phyloP scores from a whole-genome alignment of 169 alveolate genomes.

The Plasmodium vinckei region DNA sequence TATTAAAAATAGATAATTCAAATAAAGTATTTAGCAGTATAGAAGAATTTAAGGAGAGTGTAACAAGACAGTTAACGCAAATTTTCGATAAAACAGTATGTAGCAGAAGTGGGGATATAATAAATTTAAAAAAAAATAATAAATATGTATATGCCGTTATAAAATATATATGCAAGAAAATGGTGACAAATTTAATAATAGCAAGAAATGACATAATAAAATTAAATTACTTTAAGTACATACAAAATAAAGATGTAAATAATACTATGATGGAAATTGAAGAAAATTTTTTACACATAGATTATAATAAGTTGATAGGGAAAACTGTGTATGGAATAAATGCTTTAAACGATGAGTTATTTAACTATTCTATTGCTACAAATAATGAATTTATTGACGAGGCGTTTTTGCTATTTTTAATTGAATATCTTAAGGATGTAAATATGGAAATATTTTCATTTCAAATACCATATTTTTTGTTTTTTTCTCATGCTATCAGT shows the following conservation, averaged over 20 bases:
- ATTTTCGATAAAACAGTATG: no score
- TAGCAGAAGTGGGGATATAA: not conserved
- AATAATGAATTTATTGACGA: conserved; percentile 35
- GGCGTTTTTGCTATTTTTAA: conserved; percentile 19
- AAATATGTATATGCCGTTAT: conserved; percentile 17
- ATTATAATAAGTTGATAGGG: not conserved
- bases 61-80: no score
- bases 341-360: conserved; percentile 23
- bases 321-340: conserved; percentile 14
- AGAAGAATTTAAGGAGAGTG: no score
- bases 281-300: conserved; percentile 18
- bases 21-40: no score
- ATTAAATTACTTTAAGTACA: conserved; percentile 41
- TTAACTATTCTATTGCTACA: not conserved
- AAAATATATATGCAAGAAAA: conserved; percentile 44
- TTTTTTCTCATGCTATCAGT: conserved; percentile 19
- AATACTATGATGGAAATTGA: conserved; percentile 33
- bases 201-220: conserved; percentile 42
- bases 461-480: conserved; percentile 13
- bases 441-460: conserved; percentile 17
- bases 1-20: no score
- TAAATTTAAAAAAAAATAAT: conserved; percentile 40
- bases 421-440: conserved; percentile 36
- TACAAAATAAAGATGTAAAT: conserved; percentile 39
- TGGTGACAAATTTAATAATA: conserved; percentile 10